Percentiles rank a stretch among this genome's conserved stretches.
These are phyloP conservation scores for Macadamia integrifolia DNA, from an alignment of 164 flowering plant species.

Conservation along the genomic window DNA sequence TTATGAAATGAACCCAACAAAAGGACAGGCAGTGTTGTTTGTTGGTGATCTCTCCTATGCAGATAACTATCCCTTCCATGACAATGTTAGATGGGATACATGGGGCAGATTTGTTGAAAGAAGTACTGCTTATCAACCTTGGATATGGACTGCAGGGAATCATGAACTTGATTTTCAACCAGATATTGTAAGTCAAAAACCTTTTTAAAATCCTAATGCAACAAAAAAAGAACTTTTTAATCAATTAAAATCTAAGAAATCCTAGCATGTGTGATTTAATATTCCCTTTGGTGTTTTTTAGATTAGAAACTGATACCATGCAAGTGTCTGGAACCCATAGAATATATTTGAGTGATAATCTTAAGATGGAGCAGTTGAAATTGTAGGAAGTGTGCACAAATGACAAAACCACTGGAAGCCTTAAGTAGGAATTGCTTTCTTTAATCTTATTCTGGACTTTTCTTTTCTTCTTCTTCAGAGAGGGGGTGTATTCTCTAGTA, in stretches of 20 bases:
- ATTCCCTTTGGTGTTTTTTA: background rate
- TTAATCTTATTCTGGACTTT: no score
- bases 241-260: no score
- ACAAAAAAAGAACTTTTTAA: no score
- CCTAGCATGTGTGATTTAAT: background rate
- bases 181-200: slow-evolving; percentile 33
- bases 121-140: slow-evolving; percentile 18
- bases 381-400: no score
- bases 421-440: no score
- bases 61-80: slow-evolving; percentile 60
- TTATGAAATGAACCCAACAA: slow-evolving; percentile 45
- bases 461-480: no score
- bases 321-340: background rate
- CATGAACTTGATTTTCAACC: slow-evolving; percentile 76
- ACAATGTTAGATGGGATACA: slow-evolving; percentile 73
- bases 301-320: background rate
- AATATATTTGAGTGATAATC: background rate
- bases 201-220: background rate
- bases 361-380: no score
- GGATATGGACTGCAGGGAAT: slow-evolving; percentile 93
- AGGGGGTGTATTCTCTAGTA: no score
- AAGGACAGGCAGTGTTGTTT: slow-evolving; percentile 57
- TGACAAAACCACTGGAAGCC: no score
- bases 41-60: slow-evolving; percentile 83
- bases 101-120: slow-evolving; percentile 77